Evolutionary conservation across 495 filamentous ascomycete genomes (phyloP).

Genomic region (Podospora pseudopauciseta): DNA sequence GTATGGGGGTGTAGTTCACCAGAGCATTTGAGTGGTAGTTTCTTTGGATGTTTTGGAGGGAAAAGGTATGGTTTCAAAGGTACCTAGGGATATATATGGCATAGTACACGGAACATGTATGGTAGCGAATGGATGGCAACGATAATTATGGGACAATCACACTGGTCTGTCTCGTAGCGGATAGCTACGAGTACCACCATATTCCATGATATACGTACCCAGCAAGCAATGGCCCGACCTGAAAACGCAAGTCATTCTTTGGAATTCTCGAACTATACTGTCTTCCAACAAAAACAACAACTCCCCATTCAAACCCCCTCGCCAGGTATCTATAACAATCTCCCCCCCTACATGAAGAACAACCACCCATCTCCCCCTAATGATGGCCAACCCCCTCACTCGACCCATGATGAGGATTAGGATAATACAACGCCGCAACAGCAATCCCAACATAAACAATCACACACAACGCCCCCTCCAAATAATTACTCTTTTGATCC

Average conservation of each 20-base stretch:
- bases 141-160: no score
- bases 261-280: no score
- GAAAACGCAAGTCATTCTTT: no score
- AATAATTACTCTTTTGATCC: slow-evolving; percentile 75
- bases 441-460: slow-evolving; percentile 63
- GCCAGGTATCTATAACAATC: no score
- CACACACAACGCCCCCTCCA: slow-evolving; percentile 75
- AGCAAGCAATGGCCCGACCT: no score
- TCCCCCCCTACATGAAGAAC: neutral
- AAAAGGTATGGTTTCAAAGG: neutral
- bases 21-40: neutral
- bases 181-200: no score
- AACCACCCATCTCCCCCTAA: neutral
- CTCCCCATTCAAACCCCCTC: neutral
- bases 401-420: slow-evolving; percentile 40
- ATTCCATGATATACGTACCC: no score
- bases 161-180: no score
- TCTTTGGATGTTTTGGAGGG: neutral
- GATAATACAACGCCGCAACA: slow-evolving; percentile 60
- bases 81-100: neutral
- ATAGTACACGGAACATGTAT: neutral
- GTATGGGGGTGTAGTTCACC: neutral
- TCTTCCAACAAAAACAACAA: neutral
- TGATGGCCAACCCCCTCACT: slow-evolving; percentile 17
- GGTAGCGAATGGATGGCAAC: no score